Evolutionary conservation across 2,329 filamentous ascomycete genomes (phyloP).

Genomic region (Penicillium sp.): DNA sequence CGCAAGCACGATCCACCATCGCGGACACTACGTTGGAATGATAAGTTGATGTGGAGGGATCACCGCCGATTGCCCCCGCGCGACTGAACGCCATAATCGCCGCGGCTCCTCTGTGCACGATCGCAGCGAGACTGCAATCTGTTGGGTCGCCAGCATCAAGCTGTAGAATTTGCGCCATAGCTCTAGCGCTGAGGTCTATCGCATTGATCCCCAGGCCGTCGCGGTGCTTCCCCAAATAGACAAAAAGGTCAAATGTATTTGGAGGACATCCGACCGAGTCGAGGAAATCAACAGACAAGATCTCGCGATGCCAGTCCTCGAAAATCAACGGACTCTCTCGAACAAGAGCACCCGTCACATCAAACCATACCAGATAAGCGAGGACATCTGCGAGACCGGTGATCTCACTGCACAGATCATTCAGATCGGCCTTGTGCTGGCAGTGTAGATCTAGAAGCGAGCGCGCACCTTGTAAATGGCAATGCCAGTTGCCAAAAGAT

Average conservation of each 20-base stretch:
- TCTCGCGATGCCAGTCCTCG: slow-evolving; percentile 44
- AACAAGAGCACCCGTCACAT: slow-evolving; percentile 37
- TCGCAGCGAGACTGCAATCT: slow-evolving; percentile 26
- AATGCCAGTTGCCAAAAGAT: slow-evolving; percentile 41
- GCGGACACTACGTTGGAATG: slow-evolving; percentile 24
- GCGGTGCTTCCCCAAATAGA: slow-evolving; percentile 31
- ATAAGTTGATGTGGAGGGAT: background rate
- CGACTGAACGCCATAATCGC: slow-evolving; percentile 35
- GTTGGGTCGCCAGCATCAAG: slow-evolving; percentile 15
- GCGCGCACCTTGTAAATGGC: slow-evolving; percentile 43
- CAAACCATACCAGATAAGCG: slow-evolving; percentile 45
- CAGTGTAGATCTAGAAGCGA: slow-evolving; percentile 46
- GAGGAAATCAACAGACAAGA: slow-evolving; percentile 38
- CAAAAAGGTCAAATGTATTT: slow-evolving; percentile 41
- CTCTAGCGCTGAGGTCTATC: slow-evolving; percentile 14
- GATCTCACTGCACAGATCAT: slow-evolving; percentile 33
- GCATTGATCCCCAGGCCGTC: slow-evolving; percentile 8
- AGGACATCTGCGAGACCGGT: slow-evolving; percentile 42
- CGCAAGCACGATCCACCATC: slow-evolving; percentile 39
- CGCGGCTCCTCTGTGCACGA: slow-evolving; percentile 39
- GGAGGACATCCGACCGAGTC: slow-evolving; percentile 40
- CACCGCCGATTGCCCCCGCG: background rate
- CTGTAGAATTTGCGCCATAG: slow-evolving; percentile 22
- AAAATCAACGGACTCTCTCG: slow-evolving; percentile 34
- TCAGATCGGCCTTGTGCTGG: slow-evolving; percentile 34